Conservation (phyloP, 2,329 filamentous ascomycete genomes). For the Ophiostoma tasmaniense region DNA sequence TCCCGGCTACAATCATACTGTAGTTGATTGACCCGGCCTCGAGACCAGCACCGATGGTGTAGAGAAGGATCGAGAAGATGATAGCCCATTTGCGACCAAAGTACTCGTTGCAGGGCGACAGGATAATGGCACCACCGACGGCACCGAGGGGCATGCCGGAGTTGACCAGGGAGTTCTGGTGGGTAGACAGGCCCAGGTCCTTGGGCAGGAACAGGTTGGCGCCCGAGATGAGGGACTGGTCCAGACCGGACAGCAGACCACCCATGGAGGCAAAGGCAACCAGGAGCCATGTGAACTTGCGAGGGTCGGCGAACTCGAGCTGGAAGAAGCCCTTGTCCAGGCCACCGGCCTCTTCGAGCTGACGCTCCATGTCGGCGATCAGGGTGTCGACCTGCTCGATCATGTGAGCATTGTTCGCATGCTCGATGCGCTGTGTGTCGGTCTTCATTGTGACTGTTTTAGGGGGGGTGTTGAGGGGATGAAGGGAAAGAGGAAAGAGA, state of each 20-base stretch:
- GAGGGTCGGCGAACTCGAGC: slow-evolving; percentile 33
- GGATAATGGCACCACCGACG: slow-evolving; percentile 58
- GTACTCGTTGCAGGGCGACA: slow-evolving; percentile 59
- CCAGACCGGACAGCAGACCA: slow-evolving; percentile 61
- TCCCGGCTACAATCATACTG: slow-evolving; percentile 60
- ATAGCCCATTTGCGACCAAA: slow-evolving; percentile 61
- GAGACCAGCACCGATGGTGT: slow-evolving; percentile 60
- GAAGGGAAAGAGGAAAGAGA: background rate
- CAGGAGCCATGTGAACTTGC: slow-evolving; percentile 57
- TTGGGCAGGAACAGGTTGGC: slow-evolving; percentile 58
- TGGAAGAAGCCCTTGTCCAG: slow-evolving; percentile 25
- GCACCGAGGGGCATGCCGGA: slow-evolving; percentile 64
- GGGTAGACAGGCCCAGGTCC: slow-evolving; percentile 45
- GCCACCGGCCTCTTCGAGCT: slow-evolving; percentile 13
- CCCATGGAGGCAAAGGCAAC: slow-evolving; percentile 69
- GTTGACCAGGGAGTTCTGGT: slow-evolving; percentile 58
- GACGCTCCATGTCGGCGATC: slow-evolving; percentile 17
- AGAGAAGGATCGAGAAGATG: slow-evolving; percentile 58
- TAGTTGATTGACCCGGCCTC: slow-evolving; percentile 61
- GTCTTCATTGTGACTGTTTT: slow-evolving; percentile 4
- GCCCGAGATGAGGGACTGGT: slow-evolving; percentile 64
- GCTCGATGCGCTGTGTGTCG: slow-evolving; percentile 6
- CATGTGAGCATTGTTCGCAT: slow-evolving; percentile 3
- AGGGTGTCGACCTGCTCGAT: slow-evolving; percentile 13
- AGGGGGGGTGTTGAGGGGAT: background rate